Conservation (phyloP, 768 basidiomycete species). For the Mycena leptocephala region DNA sequence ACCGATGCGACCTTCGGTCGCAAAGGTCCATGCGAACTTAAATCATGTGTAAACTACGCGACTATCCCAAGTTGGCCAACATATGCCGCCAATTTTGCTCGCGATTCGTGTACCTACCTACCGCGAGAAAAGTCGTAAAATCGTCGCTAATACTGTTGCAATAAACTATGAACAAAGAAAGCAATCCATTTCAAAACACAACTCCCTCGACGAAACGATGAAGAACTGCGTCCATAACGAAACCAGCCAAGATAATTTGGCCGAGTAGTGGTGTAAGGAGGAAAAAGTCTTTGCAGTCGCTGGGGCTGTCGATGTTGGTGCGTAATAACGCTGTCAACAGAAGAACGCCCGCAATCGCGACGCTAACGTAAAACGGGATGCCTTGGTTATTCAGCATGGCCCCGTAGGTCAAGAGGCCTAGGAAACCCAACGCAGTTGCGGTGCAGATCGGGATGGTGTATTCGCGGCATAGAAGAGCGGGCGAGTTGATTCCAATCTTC, state of each 20-base stretch:
- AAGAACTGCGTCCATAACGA: constrained; percentile 42
- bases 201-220: too few species aligned
- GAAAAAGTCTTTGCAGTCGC: constrained; percentile 43
- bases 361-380: constrained; percentile 46
- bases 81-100: too few species aligned
- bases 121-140: too few species aligned
- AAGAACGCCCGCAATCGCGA: constrained; percentile 35
- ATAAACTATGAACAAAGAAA: too few species aligned
- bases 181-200: too few species aligned
- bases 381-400: constrained; percentile 63
- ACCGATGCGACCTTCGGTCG: too few species aligned
- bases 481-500: constrained; percentile 70
- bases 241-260: constrained; percentile 44
- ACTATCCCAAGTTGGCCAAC: too few species aligned
- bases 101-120: too few species aligned
- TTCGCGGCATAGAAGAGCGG: constrained; percentile 67
- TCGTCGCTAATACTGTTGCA: too few species aligned
- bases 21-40: too few species aligned
- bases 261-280: constrained; percentile 43
- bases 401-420: constrained; percentile 59
- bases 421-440: constrained; percentile 59
- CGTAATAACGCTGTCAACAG: constrained; percentile 34
- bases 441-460: constrained; percentile 64
- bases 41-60: too few species aligned
- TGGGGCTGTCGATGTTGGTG: constrained; percentile 46